Evolutionary conservation across 192 early-diverging fungal species (phyloP), one percentile per base, ranked within the genome.

Genomic region (Backusella tuberculispora): DNA sequence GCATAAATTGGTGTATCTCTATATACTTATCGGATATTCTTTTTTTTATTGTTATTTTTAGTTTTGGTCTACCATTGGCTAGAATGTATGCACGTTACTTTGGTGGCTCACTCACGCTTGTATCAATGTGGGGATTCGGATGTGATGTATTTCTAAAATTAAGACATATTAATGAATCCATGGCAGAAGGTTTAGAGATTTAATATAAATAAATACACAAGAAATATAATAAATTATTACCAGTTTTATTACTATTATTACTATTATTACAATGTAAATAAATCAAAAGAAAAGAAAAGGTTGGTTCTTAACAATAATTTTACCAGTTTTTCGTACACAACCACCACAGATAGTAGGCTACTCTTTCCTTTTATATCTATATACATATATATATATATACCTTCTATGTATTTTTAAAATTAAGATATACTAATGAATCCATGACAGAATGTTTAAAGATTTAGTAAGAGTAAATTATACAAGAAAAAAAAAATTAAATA

Each of bases 61-160:
- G 77, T 21, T 80, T 73, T 85, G 95, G 97, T 13, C 79, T 99
- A 65, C 95, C 95, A 7, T 91, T 95, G 89, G 92, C 94, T 2
- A 82, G 92, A 19, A 89, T 96, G 44, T 97, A 97, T 82, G 92
- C 95, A 19, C 86, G 90, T 40, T 99, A 99, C 71, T 99, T 99
- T 90, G 96, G 95, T 63, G 97, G 97, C 0, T 90, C 90, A 4
- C 85, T 99, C 50, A 91, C 94, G 15, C 77, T 99, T 40, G 84
- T 93, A 50, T 93, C 93, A 19, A 83, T 99, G 63, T 87, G 90
- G 50, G 95, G 94, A 4, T 90, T 95, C 77, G 97, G 97, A 24
- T 91, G 93, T 69, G 97, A 99, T 83, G 91, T 96, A 19, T 97
- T 96, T 80, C 76, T 99, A 63, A 89, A 91, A 72, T 83, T 99